Base-by-base conservation (phyloP, 345 rosid species). In the Chamaenerion angustifolium region DNA sequence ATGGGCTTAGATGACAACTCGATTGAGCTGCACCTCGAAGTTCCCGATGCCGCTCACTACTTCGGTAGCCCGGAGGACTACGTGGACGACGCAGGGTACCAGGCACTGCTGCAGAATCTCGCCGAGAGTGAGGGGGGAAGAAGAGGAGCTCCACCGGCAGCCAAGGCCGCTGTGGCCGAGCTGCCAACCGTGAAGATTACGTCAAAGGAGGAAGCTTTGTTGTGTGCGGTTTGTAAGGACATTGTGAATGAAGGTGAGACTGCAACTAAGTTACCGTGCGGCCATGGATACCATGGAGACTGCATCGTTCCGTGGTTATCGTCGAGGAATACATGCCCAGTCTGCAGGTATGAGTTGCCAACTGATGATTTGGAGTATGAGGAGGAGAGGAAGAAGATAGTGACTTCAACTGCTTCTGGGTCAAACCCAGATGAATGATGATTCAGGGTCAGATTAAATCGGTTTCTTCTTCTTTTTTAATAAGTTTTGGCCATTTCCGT, bases 241-340 rank as follows among this genome's bases (percentile, higher is more conserved):
- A 50, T 43, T 54, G 71, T 78, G 21, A 68, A 48, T 45, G 64
- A 60, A 14, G 83, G 85, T 40, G 94, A 76, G 51, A 72, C 16
- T 8, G 78, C 64, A 16, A 82, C 68, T 62, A 75, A 73, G 63
- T 49, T 82, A 37, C 82, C 84, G 0, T 79, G 92, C 66, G 86
- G 77, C 3, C 92, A 79, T 59, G 70, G 75, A 17, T 82, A 77
- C 64, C 92, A 79, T n/a, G 76, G 72, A 16, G 69, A 68, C 10
- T 82, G 92, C 65, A 79, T 82, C 19, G 63, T 82, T 35, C 83
- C 82, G 11, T 82, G 92, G 92, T 48, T 82, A 58, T 78, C 66
- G 11, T 69, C 86, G 54, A 79, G 86, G 62, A 82, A 82, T 62
- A 71, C 92, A 6, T 82, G 92, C 46, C 84, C 92, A 9, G 76